Base-by-base conservation (phyloP, 2,329 filamentous ascomycete genomes). In the Sclerotiophoma versabilis region DNA sequence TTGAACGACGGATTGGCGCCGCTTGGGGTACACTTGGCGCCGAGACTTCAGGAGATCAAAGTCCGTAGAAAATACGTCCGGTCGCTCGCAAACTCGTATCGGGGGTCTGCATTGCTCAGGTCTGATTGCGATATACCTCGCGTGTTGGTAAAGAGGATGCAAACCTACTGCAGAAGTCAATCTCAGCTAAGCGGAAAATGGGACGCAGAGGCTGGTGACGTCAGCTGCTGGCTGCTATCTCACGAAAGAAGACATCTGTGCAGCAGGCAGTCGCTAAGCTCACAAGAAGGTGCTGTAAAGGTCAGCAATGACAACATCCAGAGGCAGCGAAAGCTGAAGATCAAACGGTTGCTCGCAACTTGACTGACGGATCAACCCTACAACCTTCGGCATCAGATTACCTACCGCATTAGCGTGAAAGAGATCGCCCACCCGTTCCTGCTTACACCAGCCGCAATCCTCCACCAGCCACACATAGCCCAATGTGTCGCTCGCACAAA, bases 1-100 rank as follows among this genome's bases (percentile, higher is more conserved):
- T 44, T 32, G 22, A 14, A n/a, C 29, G 45, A 20, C 38, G 43
- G 39, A 38, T 60, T 58, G 59, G 57, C 57, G 44, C 11, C 42
- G 42, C 57, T 59, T 59, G 57, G 54, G 22, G 9, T 6, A 11
- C 3, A 30, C 15, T 49, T 49, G 47, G 47, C 51, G 45, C 46
- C 51, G 12, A 41, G 46, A 20, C 14, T 22, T 44, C 34, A 49
- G 45, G 45, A 26, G 45, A 29, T n/a, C n/a, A n/a, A n/a, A n/a
- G 27, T 3, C 32, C 45, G 29, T 36, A 29, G 19, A n/a, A 9
- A 30, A 30, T 30, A n/a, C 38, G 38, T 8, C 11, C 15, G 19
- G 26, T 14, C 43, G 25, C 39, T 11, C 25, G 10, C n/a, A 20
- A 41, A n/a, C 15, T 11, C 25, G 11, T 4, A 20, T n/a, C 14